Base-by-base conservation (phyloP, 78 protist genomes). In the Dictyostelium firmibasis region DNA sequence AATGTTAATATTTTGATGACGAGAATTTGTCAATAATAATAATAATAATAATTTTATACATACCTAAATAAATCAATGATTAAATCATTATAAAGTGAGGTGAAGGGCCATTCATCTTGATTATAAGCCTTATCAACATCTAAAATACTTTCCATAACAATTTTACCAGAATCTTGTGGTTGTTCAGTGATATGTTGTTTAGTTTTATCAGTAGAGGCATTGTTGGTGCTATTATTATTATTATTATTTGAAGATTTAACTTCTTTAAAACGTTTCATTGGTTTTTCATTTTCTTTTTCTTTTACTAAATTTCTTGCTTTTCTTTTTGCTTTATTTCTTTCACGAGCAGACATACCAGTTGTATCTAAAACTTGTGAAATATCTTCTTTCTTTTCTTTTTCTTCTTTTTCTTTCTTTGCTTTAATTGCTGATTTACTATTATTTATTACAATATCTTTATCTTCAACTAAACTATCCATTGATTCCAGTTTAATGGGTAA, bases 61-160 rank as follows among this genome's bases (percentile, higher is more conserved):
- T 67, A 81, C 97, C 89, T 81, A 53, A 96, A 96, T 31, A 97
- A 41, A 57, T 93, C 97, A 69, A 84, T 53, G 4, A 77, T 14
- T 50, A 98, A 78, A 36, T 95, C 97, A n/a, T 96, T 96, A 33
- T 92, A 96, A 5, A 97, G 3, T 9, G 87, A 41, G 23, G 91
- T 87, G 16, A 97, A 96, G 7, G 98, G 98, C 98, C 98, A 97
- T 74, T 95, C 98, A 35, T 84, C 86, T 89, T 89, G 94, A 78
- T 89, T 89, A 36, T 89, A 83, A 9, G 97, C 91, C 20, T 76
- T 77, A 9, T 79, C 87, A 35, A 86, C 95, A 47, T 96, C 83
- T 20, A 88, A 43, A 16, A 96, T 84, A 2, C 96, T 76, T 70
- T 84, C 95, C 25, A 84, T 25, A 16, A 96, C 91, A 84, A 96